phyloP scores from a whole-genome alignment of 768 basidiomycete genomes.

The Suillus subluteus region DNA sequence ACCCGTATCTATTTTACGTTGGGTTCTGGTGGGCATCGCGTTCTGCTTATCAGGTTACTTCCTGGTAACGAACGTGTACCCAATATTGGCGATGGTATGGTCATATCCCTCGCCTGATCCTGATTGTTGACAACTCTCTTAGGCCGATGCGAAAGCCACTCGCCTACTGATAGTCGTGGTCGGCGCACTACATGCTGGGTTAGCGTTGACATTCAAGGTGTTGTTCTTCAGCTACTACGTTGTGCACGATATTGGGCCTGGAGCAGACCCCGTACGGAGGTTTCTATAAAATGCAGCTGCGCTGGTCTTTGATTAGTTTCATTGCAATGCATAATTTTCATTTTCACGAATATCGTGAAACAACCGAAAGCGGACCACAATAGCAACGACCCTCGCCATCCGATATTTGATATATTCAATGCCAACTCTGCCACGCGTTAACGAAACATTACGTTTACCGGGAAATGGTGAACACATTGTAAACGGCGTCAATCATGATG shows the following conservation, averaged over 20 bases:
- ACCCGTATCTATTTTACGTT: conserved; percentile 80
- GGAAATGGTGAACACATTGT: not conserved
- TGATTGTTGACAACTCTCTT: conserved; percentile 8
- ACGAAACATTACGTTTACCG: not conserved
- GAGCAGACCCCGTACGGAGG: conserved; percentile 21
- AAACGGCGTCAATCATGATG: no score
- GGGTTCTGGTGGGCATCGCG: conserved; percentile 74
- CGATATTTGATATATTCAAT: not conserved
- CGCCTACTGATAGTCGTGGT: conserved; percentile 82
- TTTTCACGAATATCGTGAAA: not conserved
- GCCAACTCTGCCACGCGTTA: not conserved
- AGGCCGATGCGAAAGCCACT: conserved; percentile 88
- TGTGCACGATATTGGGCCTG: conserved; percentile 41
- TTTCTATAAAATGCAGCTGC: conserved; percentile 19
- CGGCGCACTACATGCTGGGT: conserved; percentile 70
- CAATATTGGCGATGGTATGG: conserved; percentile 82
- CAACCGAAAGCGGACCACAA: not conserved
- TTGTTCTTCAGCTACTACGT: conserved; percentile 68
- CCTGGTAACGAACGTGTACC: conserved; percentile 84
- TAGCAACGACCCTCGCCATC: no score
- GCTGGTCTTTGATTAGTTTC: not conserved
- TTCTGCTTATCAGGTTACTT: conserved; percentile 88
- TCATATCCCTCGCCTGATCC: not conserved
- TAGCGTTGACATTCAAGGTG: conserved; percentile 84
- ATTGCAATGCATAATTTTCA: not conserved